Conservation (phyloP, 805 yeast genomes). For the Wickerhamomyces tratensis region DNA sequence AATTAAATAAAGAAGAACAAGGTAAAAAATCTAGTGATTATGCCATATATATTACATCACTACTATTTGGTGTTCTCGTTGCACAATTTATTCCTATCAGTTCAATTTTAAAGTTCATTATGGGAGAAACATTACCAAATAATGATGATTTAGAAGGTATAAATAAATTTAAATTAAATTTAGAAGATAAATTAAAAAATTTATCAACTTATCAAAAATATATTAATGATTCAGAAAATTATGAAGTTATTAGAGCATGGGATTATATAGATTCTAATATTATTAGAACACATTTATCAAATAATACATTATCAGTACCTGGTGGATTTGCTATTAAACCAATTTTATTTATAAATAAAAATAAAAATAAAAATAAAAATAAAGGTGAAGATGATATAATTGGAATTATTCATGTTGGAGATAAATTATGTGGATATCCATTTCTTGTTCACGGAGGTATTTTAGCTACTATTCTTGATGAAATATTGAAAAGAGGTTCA, state of each 20-base stretch:
- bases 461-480: constrained; percentile 71
- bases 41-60: constrained; percentile 15
- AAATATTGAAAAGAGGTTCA: constrained; percentile 51
- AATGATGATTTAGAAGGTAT: constrained; percentile 13
- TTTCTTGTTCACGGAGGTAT: constrained; percentile 86
- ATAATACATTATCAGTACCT: constrained; percentile 53
- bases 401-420: constrained; percentile 68
- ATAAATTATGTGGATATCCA: constrained; percentile 77
- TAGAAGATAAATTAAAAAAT: constrained; percentile 38
- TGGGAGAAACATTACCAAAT: background rate
- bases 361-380: constrained; percentile 35
- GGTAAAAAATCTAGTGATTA: background rate
- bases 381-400: constrained; percentile 33
- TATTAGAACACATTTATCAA: constrained; percentile 22
- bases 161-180: constrained; percentile 11
- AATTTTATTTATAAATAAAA: constrained; percentile 47
- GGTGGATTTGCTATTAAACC: constrained; percentile 80
- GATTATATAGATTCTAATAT: constrained; percentile 34
- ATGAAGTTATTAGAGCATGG: constrained; percentile 31
- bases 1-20: background rate
- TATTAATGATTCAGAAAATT: constrained; percentile 23
- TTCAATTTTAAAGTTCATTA: constrained; percentile 17
- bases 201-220: constrained; percentile 45
- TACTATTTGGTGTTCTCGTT: constrained; percentile 23
- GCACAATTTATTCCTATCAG: constrained; percentile 25